phyloP scores from a whole-genome alignment of 2,329 filamentous ascomycete species.

The Paracamarosporium sp. region DNA sequence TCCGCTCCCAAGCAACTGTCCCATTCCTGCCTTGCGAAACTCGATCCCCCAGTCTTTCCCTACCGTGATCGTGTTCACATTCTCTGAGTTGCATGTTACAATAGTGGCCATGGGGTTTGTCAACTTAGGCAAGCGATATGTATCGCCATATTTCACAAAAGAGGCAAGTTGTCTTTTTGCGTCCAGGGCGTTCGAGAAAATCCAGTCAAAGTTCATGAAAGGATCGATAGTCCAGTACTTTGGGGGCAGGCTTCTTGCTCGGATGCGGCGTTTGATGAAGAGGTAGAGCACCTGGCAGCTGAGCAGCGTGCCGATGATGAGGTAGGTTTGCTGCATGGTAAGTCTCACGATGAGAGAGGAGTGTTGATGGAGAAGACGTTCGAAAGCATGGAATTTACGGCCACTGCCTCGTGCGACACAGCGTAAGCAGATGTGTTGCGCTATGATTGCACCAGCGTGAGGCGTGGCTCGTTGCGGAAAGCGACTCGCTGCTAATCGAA shows the following conservation, averaged over 20 bases:
- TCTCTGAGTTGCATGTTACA: neutral
- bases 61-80: neutral
- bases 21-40: constrained; percentile 3
- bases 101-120: neutral
- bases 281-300: neutral
- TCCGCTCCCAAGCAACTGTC: constrained; percentile 1
- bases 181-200: neutral
- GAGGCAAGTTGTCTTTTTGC: neutral
- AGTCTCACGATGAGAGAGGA: neutral
- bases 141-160: neutral
- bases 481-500: neutral
- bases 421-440: neutral
- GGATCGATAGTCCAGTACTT: constrained; percentile 5
- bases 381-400: no score
- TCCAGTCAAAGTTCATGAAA: constrained; percentile 7
- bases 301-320: neutral
- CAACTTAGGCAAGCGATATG: neutral
- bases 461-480: neutral
- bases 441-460: no score
- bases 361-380: neutral
- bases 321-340: constrained; percentile 2
- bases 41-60: constrained; percentile 11
- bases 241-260: neutral
- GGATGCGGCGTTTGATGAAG: constrained; percentile 7
- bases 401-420: no score